Evolutionary conservation across 1,284 basidiomycete genomes (phyloP), one percentile per base, ranked within the genome.

Genomic region (Rhodotorula sp.): DNA sequence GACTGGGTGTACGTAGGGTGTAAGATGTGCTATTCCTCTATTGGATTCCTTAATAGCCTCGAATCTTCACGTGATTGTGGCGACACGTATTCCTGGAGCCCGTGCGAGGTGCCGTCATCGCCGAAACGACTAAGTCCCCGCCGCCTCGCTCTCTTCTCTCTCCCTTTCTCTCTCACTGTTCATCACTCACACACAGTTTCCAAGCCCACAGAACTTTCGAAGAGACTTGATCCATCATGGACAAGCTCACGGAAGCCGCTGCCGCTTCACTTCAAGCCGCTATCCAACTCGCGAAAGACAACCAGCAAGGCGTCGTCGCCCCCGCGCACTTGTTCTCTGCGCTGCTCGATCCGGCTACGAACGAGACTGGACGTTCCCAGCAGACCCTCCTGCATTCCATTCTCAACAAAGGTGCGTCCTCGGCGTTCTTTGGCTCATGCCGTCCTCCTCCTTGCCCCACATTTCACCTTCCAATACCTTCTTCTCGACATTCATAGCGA

Each of bases 271-370:
- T 93, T 67, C 81, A 85, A 58, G 86, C 87, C 59, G 89, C 91
- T 2, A 81, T 92, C 64, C 91, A 92, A 79, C 85, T 91, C 58
- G 91, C 92, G 48, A 91, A 88, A 80, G 91, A 93, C 81, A 87
- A 92, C 80, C 85, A 89, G 16, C 89, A 93, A 79, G 87, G 88
- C 2, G 52, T 67, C n/a, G 76, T 82, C 58, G 68, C 77, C 64
- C 92, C 93, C 26, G 87, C 84, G 0, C 92, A 95, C 81, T 81
- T 95, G 47, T 91, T 89, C 0, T 88, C 87, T 65, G 88, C 87
- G 7, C 85, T 95, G 23, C 84, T 94, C 65, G 90, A 89, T 73
- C 74, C 75, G 8, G 60, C 58, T 14, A 65, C 52, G 47, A 52
- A 16, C 12, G 43, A 34, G 14, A 77, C 52, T 26, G 69, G 52